These are phyloP conservation scores for Aurantiochytrium sp. DNA, from an alignment of 108 stramenopile genomes.

Conservation along the genomic window DNA sequence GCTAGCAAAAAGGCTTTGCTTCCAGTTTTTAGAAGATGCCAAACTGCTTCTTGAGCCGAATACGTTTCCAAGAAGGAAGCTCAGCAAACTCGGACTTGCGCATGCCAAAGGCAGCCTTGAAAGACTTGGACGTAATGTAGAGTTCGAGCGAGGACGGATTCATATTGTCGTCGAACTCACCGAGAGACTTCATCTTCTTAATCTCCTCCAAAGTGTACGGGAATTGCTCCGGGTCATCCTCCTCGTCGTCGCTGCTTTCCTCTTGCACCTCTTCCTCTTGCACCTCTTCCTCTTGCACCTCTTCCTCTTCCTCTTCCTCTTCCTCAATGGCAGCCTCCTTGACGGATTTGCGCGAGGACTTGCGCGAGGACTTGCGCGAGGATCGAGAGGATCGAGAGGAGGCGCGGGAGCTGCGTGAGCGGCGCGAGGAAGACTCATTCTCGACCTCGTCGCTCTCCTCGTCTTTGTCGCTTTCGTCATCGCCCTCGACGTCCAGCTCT, in stretches of 20 bases:
- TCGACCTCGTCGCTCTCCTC: not conserved
- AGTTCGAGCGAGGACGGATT: not conserved
- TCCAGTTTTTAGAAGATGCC: not conserved
- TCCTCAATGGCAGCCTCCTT: not conserved
- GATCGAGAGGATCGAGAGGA: not conserved
- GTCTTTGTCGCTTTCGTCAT: not conserved
- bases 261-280: not conserved
- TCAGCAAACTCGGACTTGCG: not conserved
- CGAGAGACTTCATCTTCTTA: not conserved
- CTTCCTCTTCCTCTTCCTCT: not conserved
- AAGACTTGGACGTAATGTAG: not conserved
- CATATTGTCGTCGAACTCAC: constrained; percentile 15
- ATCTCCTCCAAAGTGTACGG: not conserved
- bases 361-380: not conserved
- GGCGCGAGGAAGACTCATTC: not conserved
- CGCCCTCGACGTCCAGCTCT: not conserved
- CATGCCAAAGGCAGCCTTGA: not conserved
- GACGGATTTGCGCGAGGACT: not conserved
- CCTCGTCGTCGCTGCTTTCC: not conserved
- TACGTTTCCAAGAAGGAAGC: not conserved
- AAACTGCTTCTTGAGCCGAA: not conserved
- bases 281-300: not conserved
- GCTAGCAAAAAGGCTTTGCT: too few species aligned
- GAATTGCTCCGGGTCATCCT: not conserved
- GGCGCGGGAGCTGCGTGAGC: not conserved